These are phyloP conservation scores for Phytophthora foliorum DNA, from an alignment of 352 stramenopile species.

Conservation along the genomic window DNA sequence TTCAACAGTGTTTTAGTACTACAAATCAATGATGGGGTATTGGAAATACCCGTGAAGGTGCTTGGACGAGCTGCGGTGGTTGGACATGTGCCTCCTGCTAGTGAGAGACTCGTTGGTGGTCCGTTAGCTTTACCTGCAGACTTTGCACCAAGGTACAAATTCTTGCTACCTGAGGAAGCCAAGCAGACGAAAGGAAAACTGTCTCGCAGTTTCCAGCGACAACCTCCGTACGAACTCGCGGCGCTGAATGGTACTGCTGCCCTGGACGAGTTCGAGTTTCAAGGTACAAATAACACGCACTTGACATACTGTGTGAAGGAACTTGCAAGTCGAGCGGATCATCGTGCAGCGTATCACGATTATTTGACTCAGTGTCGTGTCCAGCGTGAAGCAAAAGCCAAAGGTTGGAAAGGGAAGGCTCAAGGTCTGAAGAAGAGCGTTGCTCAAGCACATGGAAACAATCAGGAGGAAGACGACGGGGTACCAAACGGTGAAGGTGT, in stretches of 20 bases:
- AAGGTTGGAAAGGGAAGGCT: conserved; percentile 36
- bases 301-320: conserved; percentile 90
- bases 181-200: conserved; percentile 68
- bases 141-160: conserved; percentile 92
- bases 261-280: conserved; percentile 85
- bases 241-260: conserved; percentile 75
- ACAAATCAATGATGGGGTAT: conserved; percentile 55
- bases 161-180: conserved; percentile 82
- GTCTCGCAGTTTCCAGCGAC: conserved; percentile 57
- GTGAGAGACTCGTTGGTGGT: conserved; percentile 57
- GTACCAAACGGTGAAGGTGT: conserved; percentile 36
- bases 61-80: conserved; percentile 69
- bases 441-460: conserved; percentile 43
- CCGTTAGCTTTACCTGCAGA: conserved; percentile 78
- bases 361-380: conserved; percentile 62
- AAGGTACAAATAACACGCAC: conserved; percentile 87
- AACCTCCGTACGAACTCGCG: conserved; percentile 71
- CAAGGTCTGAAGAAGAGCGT: conserved; percentile 63
- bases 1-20: conserved; percentile 66
- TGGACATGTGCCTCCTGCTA: conserved; percentile 44
- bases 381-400: conserved; percentile 45
- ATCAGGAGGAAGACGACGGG: conserved; percentile 41
- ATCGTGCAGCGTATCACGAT: conserved; percentile 74
- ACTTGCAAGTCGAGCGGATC: conserved; percentile 69
- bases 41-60: conserved; percentile 70